Evolutionary conservation across 1,284 basidiomycete genomes (phyloP).

Genomic region (Fomitiporia mediterranea): DNA sequence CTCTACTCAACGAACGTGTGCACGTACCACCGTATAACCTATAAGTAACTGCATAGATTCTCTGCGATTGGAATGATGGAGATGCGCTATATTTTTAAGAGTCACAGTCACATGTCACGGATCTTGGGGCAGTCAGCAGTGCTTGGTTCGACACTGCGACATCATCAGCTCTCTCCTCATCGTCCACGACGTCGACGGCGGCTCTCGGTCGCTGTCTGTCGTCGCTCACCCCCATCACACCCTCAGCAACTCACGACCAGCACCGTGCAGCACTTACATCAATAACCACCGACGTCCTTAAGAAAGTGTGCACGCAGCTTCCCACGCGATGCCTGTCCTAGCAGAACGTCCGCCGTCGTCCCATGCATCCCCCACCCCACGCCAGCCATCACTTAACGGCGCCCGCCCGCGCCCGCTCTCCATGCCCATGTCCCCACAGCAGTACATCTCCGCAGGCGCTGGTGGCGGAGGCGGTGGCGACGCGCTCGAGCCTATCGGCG

Average conservation of each 20-base stretch:
- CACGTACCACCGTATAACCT: no score
- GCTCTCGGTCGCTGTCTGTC: background rate
- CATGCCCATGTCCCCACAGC: conserved; percentile 19
- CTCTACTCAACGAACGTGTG: no score
- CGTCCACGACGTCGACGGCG: background rate
- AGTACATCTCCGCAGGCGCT: conserved; percentile 9
- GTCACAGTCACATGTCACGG: no score
- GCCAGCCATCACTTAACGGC: conserved; percentile 14
- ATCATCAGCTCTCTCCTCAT: conserved; percentile 1
- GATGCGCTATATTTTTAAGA: no score
- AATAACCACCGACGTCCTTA: no score
- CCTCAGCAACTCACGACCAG: no score
- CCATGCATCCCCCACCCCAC: conserved; percentile 8
- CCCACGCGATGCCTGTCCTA: conserved; percentile 13
- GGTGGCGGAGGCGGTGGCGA: background rate
- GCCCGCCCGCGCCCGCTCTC: conserved; percentile 16
- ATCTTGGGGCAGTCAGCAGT: background rate
- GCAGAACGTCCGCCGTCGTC: conserved; percentile 16
- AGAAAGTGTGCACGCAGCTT: background rate
- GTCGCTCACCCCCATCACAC: no score
- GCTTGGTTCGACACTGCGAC: background rate
- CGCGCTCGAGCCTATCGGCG: background rate
- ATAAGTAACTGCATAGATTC: no score
- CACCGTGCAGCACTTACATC: no score
- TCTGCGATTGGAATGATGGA: no score